A percentile compares a stretch with the other conserved stretches of the same genome.
Conservation (phyloP, 2,329 filamentous ascomycete genomes). For the Mycocentrospora acerina region DNA sequence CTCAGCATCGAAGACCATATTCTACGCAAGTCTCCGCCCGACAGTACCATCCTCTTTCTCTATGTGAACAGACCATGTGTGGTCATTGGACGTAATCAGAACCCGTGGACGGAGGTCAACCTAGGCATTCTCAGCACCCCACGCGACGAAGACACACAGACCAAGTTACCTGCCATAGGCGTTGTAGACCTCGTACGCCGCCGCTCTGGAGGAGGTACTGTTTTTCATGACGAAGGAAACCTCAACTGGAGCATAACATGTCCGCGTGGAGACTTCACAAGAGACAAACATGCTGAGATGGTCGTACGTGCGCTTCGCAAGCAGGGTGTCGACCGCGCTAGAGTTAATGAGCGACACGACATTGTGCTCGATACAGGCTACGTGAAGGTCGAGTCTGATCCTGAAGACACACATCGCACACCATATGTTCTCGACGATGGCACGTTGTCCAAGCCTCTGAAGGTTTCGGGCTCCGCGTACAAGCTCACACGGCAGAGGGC, state of each 20-base stretch:
- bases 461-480: constrained; percentile 92
- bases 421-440: constrained; percentile 43
- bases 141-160: constrained; percentile 14
- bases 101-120: constrained; percentile 92
- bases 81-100: constrained; percentile 94
- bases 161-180: constrained; percentile 45
- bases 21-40: constrained; percentile 69
- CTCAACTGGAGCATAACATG: constrained; percentile 94
- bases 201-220: constrained; percentile 84
- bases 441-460: constrained; percentile 51
- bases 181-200: constrained; percentile 71
- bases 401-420: constrained; percentile 47
- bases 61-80: constrained; percentile 87
- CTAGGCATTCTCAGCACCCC: constrained; percentile 60
- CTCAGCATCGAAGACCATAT: constrained; percentile 93
- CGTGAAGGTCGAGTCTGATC: constrained; percentile 25
- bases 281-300: constrained; percentile 89
- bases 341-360: constrained; percentile 89
- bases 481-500: constrained; percentile 81
- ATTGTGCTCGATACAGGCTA: constrained; percentile 71
- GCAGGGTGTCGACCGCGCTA: constrained; percentile 60
- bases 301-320: constrained; percentile 76
- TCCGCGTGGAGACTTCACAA: constrained; percentile 73
- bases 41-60: constrained; percentile 78
- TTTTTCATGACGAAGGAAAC: constrained; percentile 92